These are phyloP conservation scores for Ceratobasidium sp. DNA, from an alignment of 1,284 basidiomycete genomes.

Conservation along the genomic window DNA sequence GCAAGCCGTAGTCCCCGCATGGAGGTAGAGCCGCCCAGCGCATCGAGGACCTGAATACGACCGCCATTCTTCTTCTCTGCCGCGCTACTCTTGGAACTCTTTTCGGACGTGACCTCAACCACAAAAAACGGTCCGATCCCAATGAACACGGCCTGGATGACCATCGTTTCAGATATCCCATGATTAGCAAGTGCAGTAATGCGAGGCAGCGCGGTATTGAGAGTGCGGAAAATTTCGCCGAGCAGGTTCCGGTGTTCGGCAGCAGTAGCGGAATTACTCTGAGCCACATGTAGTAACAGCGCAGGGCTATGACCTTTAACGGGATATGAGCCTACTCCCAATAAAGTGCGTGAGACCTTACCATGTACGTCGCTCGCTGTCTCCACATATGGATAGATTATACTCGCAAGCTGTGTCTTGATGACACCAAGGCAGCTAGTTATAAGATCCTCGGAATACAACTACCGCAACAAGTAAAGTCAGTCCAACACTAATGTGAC, in stretches of 20 bases:
- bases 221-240: slow-evolving; percentile 68
- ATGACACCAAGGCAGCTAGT: slow-evolving; percentile 74
- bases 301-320: slow-evolving; percentile 51
- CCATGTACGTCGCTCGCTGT: slow-evolving; percentile 58
- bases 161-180: slow-evolving; percentile 83
- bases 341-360: slow-evolving; percentile 25
- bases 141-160: slow-evolving; percentile 90
- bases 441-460: slow-evolving; percentile 92
- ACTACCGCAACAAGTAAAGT: slow-evolving; percentile 51
- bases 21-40: slow-evolving; percentile 54
- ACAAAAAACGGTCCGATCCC: slow-evolving; percentile 93
- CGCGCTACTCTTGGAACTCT: slow-evolving; percentile 51
- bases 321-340: not conserved
- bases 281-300: slow-evolving; percentile 62
- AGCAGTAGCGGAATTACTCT: slow-evolving; percentile 52
- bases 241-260: slow-evolving; percentile 61
- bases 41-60: slow-evolving; percentile 67
- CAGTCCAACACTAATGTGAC: not conserved
- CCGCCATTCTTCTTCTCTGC: slow-evolving; percentile 63
- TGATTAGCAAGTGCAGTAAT: slow-evolving; percentile 69
- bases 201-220: slow-evolving; percentile 69
- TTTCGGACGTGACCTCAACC: slow-evolving; percentile 62
- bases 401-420: slow-evolving; percentile 79
- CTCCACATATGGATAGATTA: slow-evolving; percentile 89
- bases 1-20: slow-evolving; percentile 85